Conservation (phyloP, 768 basidiomycete genomes). For the Albatrellus ellisii region DNA sequence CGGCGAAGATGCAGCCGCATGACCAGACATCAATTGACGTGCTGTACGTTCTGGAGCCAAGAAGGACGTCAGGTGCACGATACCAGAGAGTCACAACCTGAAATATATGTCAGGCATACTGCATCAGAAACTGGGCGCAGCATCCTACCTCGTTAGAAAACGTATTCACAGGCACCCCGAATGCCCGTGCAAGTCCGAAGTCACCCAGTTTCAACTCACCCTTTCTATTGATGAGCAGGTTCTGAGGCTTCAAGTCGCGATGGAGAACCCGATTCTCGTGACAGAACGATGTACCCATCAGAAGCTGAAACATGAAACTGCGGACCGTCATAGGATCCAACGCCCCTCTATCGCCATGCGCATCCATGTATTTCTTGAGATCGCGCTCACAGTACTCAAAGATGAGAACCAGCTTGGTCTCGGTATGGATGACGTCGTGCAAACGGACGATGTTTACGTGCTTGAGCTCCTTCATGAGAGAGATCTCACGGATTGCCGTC, state of each 20-base stretch:
- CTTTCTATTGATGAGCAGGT: conserved; percentile 92
- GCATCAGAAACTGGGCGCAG: background rate
- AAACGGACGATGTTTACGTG: conserved; percentile 98
- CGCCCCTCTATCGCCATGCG: conserved; percentile 90
- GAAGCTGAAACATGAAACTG: conserved; percentile 95
- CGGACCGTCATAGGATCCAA: conserved; percentile 80
- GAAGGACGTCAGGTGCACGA: conserved; percentile 92
- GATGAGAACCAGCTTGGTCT: conserved; percentile 94
- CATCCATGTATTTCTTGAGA: conserved; percentile 99
- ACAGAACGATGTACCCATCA: conserved; percentile 96
- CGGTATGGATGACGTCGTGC: conserved; percentile 98
- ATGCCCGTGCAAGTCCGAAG: conserved; percentile 94
- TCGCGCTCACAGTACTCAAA: conserved; percentile 99
- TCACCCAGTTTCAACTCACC: conserved; percentile 96
- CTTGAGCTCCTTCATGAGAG: conserved; percentile 98
- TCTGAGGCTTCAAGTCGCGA: conserved; percentile 97
- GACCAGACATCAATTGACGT: conserved; percentile 99
- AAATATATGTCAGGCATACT: conserved; percentile 5
- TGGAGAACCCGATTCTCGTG: conserved; percentile 98
- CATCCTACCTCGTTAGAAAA: conserved; percentile 84
- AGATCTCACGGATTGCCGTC: conserved; percentile 98
- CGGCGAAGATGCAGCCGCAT: conserved; percentile 97
- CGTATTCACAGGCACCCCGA: conserved; percentile 98
- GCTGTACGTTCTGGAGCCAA: conserved; percentile 94
- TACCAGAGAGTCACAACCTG: conserved; percentile 99